A percentile compares a stretch with the other conserved stretches of the same genome.
phyloP scores from a whole-genome alignment of 1,139 yeast genomes.

The Scheffersomyces segobiensis region DNA sequence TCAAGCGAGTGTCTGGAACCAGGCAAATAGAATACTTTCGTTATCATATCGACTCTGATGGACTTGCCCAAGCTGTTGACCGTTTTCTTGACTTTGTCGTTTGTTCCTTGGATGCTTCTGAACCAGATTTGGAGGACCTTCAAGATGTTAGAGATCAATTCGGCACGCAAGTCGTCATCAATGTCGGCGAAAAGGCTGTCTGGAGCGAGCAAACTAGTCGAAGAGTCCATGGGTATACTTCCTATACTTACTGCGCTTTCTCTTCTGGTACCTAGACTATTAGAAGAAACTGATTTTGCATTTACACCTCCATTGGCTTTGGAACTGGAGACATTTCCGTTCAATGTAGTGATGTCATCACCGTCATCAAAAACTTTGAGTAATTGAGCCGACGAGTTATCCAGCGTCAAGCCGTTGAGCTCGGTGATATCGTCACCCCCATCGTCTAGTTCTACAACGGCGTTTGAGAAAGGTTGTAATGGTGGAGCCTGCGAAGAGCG shows the following conservation, averaged over 20 bases:
- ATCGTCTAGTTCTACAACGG: conserved; percentile 12
- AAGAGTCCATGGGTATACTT: not conserved
- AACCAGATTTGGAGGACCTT: conserved; percentile 26
- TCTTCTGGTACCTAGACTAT: not conserved
- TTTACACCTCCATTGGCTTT: conserved; percentile 16
- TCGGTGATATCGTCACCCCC: conserved; percentile 27
- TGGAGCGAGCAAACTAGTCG: not conserved
- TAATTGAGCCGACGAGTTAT: conserved; percentile 4
- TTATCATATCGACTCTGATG: conserved; percentile 9
- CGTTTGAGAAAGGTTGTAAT: not conserved
- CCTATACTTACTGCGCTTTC: not conserved
- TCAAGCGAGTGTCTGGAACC: conserved; percentile 13
- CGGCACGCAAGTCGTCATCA: conserved; percentile 26
- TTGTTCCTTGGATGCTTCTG: conserved; percentile 17
- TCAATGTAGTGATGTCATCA: conserved; percentile 31
- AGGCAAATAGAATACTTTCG: conserved; percentile 18
- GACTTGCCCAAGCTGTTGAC: conserved; percentile 2
- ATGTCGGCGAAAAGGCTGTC: conserved; percentile 19
- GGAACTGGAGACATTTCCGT: conserved; percentile 21
- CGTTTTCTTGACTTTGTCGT: conserved; percentile 5
- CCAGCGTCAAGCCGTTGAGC: conserved; percentile 14
- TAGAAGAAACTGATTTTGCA: not conserved
- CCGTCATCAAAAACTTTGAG: conserved; percentile 20
- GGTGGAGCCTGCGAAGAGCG: not conserved
- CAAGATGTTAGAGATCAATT: conserved; percentile 30